Evolutionary conservation across 2,329 filamentous ascomycete species (phyloP), one percentile per base, ranked within the genome.

Genomic region (Didymella pinodella): DNA sequence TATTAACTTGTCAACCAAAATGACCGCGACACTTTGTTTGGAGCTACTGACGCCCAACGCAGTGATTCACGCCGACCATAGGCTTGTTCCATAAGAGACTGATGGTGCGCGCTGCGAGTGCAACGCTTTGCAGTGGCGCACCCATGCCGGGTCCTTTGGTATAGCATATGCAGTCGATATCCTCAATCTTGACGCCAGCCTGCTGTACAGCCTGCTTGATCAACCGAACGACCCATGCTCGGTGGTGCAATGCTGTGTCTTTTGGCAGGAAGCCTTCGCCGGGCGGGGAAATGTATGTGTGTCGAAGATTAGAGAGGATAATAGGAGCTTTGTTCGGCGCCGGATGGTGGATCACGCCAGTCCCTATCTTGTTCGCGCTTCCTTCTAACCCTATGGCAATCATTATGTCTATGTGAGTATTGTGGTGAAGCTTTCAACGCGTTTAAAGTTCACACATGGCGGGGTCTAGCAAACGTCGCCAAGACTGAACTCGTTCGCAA

Each of bases 71-170:
- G 25, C 93, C 94, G 3, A 99, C 89, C 36, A 99, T 83, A n/a
- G 90, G 88, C 78, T 92, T 92, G 52, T 82, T 84, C 95, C 95
- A 99, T 16, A 99, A 84, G 59, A 97, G 80, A 41, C 87, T 84
- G 31, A 98, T 81, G 63, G 91, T 92, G 60, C 95, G 86, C 20
- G 93, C 95, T 1, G 89, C 93, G 34, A 98, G 82, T 31, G 94
- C 94, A 14, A 96, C 92, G 61, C 89, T 88, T 63, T 93, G 90
- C 28, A 99, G 83, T 7, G 95, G 95, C 38, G 92, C 94, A 58
- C 95, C 95, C 95, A 99, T 99, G 0, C 95, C 95, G 0, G 95
- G 95, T 0, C 95, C 95, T 74, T 91, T 90, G 2, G 95, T 99
- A 81, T 94, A 99, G 84, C 93, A 97, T 68, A 99, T 90, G 78